Conservation (phyloP, 2,329 filamentous ascomycete genomes). For the Cercospora nicotianae region DNA sequence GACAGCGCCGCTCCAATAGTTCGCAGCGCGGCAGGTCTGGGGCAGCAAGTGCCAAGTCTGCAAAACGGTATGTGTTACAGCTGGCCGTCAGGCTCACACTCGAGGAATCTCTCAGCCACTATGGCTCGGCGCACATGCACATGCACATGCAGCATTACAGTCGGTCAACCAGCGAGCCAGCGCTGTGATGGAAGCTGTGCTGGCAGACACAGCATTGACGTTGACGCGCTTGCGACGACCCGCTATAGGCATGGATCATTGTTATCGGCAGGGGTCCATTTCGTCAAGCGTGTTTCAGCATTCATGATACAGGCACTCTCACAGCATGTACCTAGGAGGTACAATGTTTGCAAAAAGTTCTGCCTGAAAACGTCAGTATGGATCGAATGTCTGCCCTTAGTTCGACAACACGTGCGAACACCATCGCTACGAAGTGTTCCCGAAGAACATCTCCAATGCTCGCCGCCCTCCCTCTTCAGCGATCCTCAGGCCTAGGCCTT, state of each 20-base stretch:
- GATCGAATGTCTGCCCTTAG: constrained; percentile 1
- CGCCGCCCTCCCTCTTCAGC: constrained; percentile 2
- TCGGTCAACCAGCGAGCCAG: constrained; percentile 1
- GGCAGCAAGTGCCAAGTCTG: constrained; percentile 8
- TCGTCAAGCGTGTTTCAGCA: constrained; percentile 24
- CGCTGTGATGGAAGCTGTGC: constrained; percentile 14
- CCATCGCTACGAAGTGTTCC: constrained; percentile 9
- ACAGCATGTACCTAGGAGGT: constrained; percentile 20
- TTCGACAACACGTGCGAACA: constrained; percentile 1
- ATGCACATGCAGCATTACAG: background rate
- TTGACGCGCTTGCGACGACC: constrained; percentile 17
- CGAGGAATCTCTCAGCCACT: background rate
- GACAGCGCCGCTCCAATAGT: background rate
- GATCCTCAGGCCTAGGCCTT: constrained; percentile 3
- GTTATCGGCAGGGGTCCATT: constrained; percentile 18
- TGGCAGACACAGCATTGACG: constrained; percentile 23
- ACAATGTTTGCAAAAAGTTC: constrained; percentile 13
- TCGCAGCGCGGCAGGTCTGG: background rate
- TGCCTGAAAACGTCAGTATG: constrained; percentile 13
- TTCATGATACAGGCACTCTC: constrained; percentile 22
- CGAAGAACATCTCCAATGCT: constrained; percentile 9
- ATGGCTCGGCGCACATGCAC: constrained; percentile 1
- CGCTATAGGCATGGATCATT: constrained; percentile 18
- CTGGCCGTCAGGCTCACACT: constrained; percentile 5
- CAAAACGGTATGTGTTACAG: constrained; percentile 12